Evolutionary conservation across 305 asterid species (phyloP).

Genomic region (Fraxinus sp.): DNA sequence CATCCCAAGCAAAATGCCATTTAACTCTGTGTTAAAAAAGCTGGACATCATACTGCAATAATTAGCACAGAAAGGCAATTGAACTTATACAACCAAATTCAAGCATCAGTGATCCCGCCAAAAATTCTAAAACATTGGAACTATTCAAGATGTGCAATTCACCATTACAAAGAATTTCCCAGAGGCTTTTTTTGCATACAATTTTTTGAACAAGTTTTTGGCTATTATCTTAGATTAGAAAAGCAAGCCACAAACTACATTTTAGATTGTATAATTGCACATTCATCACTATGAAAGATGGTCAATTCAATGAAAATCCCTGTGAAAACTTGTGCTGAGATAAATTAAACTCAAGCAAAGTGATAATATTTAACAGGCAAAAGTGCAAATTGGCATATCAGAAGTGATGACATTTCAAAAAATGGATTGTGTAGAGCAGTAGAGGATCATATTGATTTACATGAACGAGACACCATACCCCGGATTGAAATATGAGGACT

Average conservation of each 20-base stretch:
- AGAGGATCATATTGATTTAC: slow-evolving; percentile 3
- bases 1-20: slow-evolving; percentile 75
- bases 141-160: slow-evolving; percentile 38
- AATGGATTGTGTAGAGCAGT: background rate
- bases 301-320: slow-evolving; percentile 11
- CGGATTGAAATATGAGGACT: slow-evolving; percentile 4
- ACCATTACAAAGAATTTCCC: slow-evolving; percentile 29
- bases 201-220: slow-evolving; percentile 18
- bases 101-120: slow-evolving; percentile 59
- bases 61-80: slow-evolving; percentile 62
- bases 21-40: slow-evolving; percentile 65
- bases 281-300: background rate
- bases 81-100: slow-evolving; percentile 62
- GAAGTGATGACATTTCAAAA: slow-evolving; percentile 1
- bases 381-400: slow-evolving; percentile 18
- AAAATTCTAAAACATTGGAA: slow-evolving; percentile 36
- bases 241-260: slow-evolving; percentile 14
- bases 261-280: background rate
- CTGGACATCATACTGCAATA: slow-evolving; percentile 84
- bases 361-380: background rate
- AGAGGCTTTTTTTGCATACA: slow-evolving; percentile 17
- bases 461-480: slow-evolving; percentile 8
- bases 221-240: slow-evolving; percentile 19
- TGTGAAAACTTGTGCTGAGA: background rate
- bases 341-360: slow-evolving; percentile 7